These are phyloP conservation scores for Xylaria acuta DNA, from an alignment of 495 filamentous ascomycete species.

Conservation along the genomic window DNA sequence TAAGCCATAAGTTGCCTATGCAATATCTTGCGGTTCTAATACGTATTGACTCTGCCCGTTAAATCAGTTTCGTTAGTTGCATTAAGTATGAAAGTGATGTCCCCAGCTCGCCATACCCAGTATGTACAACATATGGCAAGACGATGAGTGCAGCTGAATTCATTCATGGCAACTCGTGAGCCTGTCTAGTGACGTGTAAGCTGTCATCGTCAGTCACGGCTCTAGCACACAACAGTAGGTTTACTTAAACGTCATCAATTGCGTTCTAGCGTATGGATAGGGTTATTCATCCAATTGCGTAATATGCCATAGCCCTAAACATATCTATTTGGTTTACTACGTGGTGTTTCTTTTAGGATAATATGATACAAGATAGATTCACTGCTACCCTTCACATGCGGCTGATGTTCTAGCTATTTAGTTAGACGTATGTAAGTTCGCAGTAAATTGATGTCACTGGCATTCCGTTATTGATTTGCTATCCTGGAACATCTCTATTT, in stretches of 20 bases:
- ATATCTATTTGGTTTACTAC: not conserved
- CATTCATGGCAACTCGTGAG: not conserved
- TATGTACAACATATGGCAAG: not conserved
- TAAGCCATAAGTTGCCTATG: not conserved
- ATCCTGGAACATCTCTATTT: not conserved
- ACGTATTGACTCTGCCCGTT: not conserved
- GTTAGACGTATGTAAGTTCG: not conserved
- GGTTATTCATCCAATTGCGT: not conserved
- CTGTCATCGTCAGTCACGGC: not conserved
- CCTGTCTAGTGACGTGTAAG: not conserved
- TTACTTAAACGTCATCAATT: not conserved
- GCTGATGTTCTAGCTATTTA: not conserved
- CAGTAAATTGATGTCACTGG: not conserved
- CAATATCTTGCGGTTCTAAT: not conserved
- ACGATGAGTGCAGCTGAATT: not conserved
- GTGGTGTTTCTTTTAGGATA: not conserved
- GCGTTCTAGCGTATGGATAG: not conserved
- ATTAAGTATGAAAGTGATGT: not conserved
- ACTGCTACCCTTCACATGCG: not conserved
- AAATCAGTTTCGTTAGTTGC: not conserved
- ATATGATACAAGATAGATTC: not conserved
- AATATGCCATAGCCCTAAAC: not conserved
- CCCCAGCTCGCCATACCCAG: not conserved
- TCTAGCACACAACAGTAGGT: not conserved
- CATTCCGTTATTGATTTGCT: not conserved